Conservation (phyloP, 2,329 filamentous ascomycete genomes). For the Daldinia eschscholtzii region DNA sequence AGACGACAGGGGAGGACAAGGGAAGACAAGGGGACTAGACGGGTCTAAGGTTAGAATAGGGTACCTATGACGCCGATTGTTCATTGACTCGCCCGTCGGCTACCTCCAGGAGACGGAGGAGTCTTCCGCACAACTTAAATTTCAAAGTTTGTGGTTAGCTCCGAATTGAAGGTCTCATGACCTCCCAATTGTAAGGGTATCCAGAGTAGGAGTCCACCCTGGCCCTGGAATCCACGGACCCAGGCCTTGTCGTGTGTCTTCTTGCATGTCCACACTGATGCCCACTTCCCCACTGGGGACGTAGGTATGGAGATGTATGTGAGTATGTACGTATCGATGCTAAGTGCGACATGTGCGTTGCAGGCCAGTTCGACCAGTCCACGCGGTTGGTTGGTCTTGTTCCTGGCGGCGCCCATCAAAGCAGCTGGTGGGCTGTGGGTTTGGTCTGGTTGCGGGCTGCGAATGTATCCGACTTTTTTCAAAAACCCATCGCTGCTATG, state of each 20-base stretch:
- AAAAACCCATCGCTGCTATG: constrained; percentile 14
- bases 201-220: constrained; percentile 44
- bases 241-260: constrained; percentile 39
- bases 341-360: constrained; percentile 45
- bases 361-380: constrained; percentile 42
- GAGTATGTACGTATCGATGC: constrained; percentile 21
- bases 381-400: constrained; percentile 42
- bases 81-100: constrained; percentile 45
- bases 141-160: constrained; percentile 46
- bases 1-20: constrained; percentile 22
- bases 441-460: background rate
- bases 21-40: constrained; percentile 22
- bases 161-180: constrained; percentile 47
- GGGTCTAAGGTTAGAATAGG: constrained; percentile 34
- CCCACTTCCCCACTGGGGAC: constrained; percentile 31
- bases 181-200: constrained; percentile 46
- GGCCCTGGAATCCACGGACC: constrained; percentile 40
- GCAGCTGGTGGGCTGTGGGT: constrained; percentile 8
- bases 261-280: constrained; percentile 33
- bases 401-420: constrained; percentile 38
- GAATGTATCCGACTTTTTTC: constrained; percentile 17
- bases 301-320: constrained; percentile 33
- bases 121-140: constrained; percentile 42
- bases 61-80: constrained; percentile 39
- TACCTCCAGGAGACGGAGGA: constrained; percentile 42